phyloP scores from a whole-genome alignment of 148 eudicot species.

The Diospyros lotus region DNA sequence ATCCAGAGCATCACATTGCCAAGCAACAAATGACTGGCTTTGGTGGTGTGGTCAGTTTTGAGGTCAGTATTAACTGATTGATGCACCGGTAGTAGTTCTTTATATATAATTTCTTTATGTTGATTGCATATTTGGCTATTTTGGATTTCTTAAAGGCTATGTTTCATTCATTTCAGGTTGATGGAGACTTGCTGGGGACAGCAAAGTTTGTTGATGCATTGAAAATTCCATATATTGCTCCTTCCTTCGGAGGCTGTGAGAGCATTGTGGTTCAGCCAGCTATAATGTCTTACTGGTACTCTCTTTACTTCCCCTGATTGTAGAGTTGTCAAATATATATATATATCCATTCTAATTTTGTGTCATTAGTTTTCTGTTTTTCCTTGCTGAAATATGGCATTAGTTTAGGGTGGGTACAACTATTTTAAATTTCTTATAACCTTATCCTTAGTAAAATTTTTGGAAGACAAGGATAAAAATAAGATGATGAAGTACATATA shows the following conservation, averaged over 20 bases:
- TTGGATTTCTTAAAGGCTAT: background rate
- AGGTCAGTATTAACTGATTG: constrained; percentile 43
- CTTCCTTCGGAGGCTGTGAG: constrained; percentile 97
- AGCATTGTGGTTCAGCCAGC: constrained; percentile 98
- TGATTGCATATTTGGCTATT: background rate
- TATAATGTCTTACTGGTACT: constrained; percentile 95
- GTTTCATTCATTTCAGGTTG: constrained; percentile 44
- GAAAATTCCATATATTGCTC: constrained; percentile 89
- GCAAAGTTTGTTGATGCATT: constrained; percentile 64
- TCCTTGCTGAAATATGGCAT: too few species aligned
- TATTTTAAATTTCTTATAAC: too few species aligned
- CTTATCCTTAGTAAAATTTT: too few species aligned
- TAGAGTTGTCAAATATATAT: background rate
- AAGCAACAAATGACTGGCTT: constrained; percentile 87
- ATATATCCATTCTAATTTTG: background rate
- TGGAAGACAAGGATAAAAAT: too few species aligned
- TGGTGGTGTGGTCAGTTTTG: constrained; percentile 98
- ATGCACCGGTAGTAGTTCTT: background rate
- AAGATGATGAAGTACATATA: too few species aligned
- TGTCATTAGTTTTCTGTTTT: too few species aligned
- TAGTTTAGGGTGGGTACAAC: too few species aligned
- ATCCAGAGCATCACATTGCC: constrained; percentile 84
- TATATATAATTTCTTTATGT: background rate
- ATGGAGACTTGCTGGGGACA: constrained; percentile 70
- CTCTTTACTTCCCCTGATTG: constrained; percentile 2